These are phyloP conservation scores for Vitis hybrid DNA, from an alignment of 177 flowering plant genomes.

Conservation along the genomic window DNA sequence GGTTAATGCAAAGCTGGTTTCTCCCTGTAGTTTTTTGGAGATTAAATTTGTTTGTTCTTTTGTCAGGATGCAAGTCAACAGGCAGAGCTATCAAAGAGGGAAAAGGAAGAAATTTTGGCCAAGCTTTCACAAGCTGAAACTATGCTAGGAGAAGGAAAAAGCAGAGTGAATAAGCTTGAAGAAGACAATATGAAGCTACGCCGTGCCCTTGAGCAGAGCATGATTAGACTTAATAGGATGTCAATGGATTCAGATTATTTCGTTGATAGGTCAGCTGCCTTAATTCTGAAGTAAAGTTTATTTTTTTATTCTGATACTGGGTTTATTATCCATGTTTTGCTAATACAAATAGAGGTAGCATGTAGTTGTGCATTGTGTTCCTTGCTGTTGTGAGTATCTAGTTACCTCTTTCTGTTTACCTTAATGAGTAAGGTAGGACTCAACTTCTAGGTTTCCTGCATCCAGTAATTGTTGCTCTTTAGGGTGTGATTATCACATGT, in stretches of 20 bases:
- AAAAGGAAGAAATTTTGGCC: conserved; percentile 64
- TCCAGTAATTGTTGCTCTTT: too few relatives aligned
- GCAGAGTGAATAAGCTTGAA: conserved; percentile 66
- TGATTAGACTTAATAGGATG: conserved; percentile 97
- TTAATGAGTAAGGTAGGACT: background rate
- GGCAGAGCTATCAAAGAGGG: conserved; percentile 48
- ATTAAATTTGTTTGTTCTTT: background rate
- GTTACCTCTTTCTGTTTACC: background rate
- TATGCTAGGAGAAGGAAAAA: conserved; percentile 56
- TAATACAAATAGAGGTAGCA: background rate
- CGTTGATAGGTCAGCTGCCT: conserved; percentile 81
- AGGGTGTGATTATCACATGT: too few relatives aligned
- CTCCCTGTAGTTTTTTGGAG: background rate
- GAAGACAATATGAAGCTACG: conserved; percentile 88
- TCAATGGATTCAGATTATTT: conserved; percentile 92
- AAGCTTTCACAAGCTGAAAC: conserved; percentile 71
- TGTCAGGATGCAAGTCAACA: conserved; percentile 63
- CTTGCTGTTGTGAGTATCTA: background rate
- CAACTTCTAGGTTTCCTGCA: background rate
- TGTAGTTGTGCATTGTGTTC: background rate
- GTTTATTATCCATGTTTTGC: background rate
- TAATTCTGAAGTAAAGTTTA: background rate
- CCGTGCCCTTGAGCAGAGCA: conserved; percentile 94
- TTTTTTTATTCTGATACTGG: background rate
- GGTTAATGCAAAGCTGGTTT: background rate